Base-by-base conservation (phyloP, 2,329 filamentous ascomycete species). In the Pseudogymnoascus sp. region DNA sequence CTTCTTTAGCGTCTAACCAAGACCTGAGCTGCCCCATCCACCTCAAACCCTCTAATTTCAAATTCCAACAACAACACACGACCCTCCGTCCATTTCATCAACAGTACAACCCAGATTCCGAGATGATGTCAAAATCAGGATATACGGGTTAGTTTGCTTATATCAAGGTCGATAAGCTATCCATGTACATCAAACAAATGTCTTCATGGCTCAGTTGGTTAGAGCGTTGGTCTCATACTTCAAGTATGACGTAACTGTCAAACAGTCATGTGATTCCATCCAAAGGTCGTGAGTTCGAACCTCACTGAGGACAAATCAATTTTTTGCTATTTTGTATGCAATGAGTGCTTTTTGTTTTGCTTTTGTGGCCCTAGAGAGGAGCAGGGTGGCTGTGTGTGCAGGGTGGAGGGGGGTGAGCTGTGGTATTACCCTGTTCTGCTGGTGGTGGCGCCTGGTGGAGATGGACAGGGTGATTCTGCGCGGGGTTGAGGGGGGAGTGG, bases 121-220 rank as follows among this genome's bases (percentile, higher is more conserved):
- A 40, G 8, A n/a, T 40, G 38, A 23, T 8, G 9, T 2, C 12
- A 12, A n/a, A 38, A 38, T n/a, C 28, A 12, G 5, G 35, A 4
- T n/a, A 38, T 6, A 38, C n/a, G 12, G 35, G 12, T 37, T 31
- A 8, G 11, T 38, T n/a, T 16, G 31, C 14, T n/a, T 14, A 58
- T 11, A 58, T 58, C 14, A 31, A n/a, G 4, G 2, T 23, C 16
- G 9, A 58, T 58, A 28, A 16, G 9, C 3, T 8, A 28, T 11
- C 49, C 23, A 35, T 35, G 25, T 35, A 31, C 49, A 58, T 58
- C 23, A 31, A 58, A 58, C 35, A 31, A 60, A 31, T 37, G 71
- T 73, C 70, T 73, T 72, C 66, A 70, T 73, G 72, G 70, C 71
- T 73, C 70, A 72, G 72, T 73, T 73, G 71, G 71, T 68, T 69